These are phyloP conservation scores for Taxillus chinensis DNA, from an alignment of 164 flowering plant genomes.

Conservation along the genomic window DNA sequence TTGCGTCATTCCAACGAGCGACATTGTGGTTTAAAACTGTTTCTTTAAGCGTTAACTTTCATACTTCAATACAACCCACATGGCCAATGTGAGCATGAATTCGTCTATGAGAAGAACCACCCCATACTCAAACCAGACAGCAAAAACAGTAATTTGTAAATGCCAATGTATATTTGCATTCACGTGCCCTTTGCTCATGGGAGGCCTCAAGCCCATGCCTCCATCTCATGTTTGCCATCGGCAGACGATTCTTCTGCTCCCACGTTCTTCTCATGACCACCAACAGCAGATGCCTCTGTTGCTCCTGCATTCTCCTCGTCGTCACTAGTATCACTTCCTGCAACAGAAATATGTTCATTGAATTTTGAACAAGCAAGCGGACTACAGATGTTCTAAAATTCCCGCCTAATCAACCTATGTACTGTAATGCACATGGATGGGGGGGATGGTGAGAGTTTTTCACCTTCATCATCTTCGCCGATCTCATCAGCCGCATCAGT, in stretches of 20 bases:
- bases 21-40: no score
- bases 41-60: no score
- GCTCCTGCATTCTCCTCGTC: neutral
- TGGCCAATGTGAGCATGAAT: no score
- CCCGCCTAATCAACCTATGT: no score
- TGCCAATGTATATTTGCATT: no score
- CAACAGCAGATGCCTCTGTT: neutral
- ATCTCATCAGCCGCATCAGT: neutral
- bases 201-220: constrained; percentile 4
- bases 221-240: constrained; percentile 8
- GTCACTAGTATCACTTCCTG: neutral
- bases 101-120: no score
- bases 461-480: neutral
- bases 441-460: neutral
- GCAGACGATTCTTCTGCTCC: constrained; percentile 6
- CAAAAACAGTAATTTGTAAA: no score
- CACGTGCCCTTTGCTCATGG: no score
- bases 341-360: neutral
- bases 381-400: no score
- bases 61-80: no score
- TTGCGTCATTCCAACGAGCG: no score
- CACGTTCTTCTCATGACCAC: constrained; percentile 9
- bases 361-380: neutral
- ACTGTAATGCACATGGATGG: neutral
- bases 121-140: no score